Base-by-base conservation (phyloP, 805 yeast genomes). In the Zygoascus ofunaensis region DNA sequence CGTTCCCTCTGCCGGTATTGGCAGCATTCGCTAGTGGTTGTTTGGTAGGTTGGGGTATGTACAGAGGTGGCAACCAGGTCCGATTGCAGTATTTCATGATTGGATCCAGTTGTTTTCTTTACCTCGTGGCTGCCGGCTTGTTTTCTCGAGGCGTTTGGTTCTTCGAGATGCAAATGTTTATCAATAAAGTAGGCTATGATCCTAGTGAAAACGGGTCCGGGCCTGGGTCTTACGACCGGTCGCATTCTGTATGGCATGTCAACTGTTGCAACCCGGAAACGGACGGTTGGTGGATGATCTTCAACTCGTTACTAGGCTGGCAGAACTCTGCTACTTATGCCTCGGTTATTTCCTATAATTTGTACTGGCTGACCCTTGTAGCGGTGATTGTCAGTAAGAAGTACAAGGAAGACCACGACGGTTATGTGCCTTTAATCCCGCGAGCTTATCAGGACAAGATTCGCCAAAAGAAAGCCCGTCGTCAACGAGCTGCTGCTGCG, bases 271-370 rank as follows among this genome's bases (percentile, higher is more conserved):
- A 87, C 60, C 94, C 95, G 20, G 82, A 84, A 53, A 82, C 75
- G n/a, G 96, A 87, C 57, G 94, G 94, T 3, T 77, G 80, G 26
- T 87, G 94, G 95, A 86, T 87, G 94, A 68, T 87, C 30, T 71
- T 84, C 55, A 86, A 89, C 30, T 96, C 95, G 1, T 69, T 87
- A 4, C 72, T 87, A 41, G 97, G 97, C 1, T 87, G 97, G 97
- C 87, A 92, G 12, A 87, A 87, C 60, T 77, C 89, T 50, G 96
- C 95, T 2, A 87, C 97, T 0, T 85, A 82, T 58, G 94, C 94
- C 3, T 83, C 94, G 18, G 87, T 87, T 0, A 60, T 73, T 4
- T 75, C 87, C 41, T 87, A 87, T 64, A 72, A 75, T 49, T 44
- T 70, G 0, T 87, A 81, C 61, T 87, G 96, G 97, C 24, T 67